phyloP scores from a whole-genome alignment of 176 grass and related monocot genomes.

The Oryza coarctata region DNA sequence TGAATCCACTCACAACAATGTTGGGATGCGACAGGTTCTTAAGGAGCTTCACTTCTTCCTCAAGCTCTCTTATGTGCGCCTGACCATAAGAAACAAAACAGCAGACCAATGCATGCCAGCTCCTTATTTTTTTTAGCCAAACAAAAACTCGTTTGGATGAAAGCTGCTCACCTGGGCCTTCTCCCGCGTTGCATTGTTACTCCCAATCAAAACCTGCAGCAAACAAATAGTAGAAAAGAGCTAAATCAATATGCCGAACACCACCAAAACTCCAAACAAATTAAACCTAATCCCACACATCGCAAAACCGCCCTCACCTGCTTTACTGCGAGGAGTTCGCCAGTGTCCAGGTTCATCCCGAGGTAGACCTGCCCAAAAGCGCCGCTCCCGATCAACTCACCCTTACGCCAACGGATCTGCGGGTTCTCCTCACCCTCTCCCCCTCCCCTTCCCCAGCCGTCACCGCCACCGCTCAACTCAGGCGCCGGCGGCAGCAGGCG shows the following conservation, averaged over 20 bases:
- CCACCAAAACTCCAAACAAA: not conserved
- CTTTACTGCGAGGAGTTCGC: slow-evolving; percentile 93
- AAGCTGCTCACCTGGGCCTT: slow-evolving; percentile 81
- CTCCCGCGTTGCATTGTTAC: slow-evolving; percentile 74
- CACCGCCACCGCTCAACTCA: not conserved
- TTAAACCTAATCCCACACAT: not conserved
- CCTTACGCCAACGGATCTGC: slow-evolving; percentile 85
- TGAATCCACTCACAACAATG: slow-evolving; percentile 80
- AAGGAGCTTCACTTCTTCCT: slow-evolving; percentile 98
- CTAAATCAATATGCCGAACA: not conserved
- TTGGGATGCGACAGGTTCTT: slow-evolving; percentile 93
- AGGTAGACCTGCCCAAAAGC: slow-evolving; percentile 94
- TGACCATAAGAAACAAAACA: slow-evolving; percentile 29
- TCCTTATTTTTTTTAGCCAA: not conserved
- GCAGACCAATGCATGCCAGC: slow-evolving; percentile 8
- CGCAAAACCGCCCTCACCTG: slow-evolving; percentile 44
- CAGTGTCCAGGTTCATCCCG: slow-evolving; percentile 98
- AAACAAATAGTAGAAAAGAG: not conserved
- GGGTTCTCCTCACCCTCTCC: slow-evolving; percentile 53
- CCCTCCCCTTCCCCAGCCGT: not conserved
- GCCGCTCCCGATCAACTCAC: slow-evolving; percentile 80
- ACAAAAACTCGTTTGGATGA: not conserved
- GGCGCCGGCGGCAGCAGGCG: slow-evolving; percentile 44
- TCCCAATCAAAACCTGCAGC: slow-evolving; percentile 82
- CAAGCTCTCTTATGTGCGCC: slow-evolving; percentile 92